Conservation (phyloP, 495 filamentous ascomycete genomes). For the Mycothermus thermophilus region DNA sequence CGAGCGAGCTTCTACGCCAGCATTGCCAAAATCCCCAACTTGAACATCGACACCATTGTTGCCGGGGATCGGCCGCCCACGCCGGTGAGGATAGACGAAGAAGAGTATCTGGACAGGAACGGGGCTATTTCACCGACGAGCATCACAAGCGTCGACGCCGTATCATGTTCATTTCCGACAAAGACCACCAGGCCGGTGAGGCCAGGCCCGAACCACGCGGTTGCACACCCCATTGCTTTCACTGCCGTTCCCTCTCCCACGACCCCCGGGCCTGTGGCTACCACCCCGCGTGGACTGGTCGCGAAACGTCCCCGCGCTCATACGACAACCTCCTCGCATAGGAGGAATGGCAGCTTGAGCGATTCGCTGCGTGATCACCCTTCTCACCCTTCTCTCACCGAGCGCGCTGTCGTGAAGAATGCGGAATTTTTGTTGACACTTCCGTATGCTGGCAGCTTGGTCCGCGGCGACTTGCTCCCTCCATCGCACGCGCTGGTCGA, state of each 20-base stretch:
- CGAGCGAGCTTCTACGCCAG: slow-evolving; percentile 35
- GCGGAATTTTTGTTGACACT: slow-evolving; percentile 47
- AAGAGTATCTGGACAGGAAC: slow-evolving; percentile 17
- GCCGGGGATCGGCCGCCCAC: slow-evolving; percentile 30
- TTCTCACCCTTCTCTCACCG: slow-evolving; percentile 36
- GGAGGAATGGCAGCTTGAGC: slow-evolving; percentile 47
- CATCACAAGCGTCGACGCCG: slow-evolving; percentile 43
- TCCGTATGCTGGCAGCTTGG: slow-evolving; percentile 66
- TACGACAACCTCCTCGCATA: slow-evolving; percentile 33
- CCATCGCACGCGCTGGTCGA: slow-evolving; percentile 66
- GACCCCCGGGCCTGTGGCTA: slow-evolving; percentile 32
- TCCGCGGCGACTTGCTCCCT: slow-evolving; percentile 67
- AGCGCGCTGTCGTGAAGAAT: slow-evolving; percentile 36
- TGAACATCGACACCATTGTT: slow-evolving; percentile 30
- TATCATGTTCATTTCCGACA: slow-evolving; percentile 74
- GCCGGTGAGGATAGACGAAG: slow-evolving; percentile 19
- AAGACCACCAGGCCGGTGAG: slow-evolving; percentile 38
- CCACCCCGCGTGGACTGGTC: slow-evolving; percentile 37
- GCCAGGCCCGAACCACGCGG: slow-evolving; percentile 30
- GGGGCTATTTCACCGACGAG: slow-evolving; percentile 35
- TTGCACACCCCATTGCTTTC: slow-evolving; percentile 60
- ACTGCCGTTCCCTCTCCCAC: slow-evolving; percentile 39
- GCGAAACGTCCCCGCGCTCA: slow-evolving; percentile 38
- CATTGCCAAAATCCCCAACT: slow-evolving; percentile 30
- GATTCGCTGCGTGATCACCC: slow-evolving; percentile 74